These are phyloP conservation scores for Vachellia collinsii DNA, from an alignment of 306 rosid species.

Conservation along the genomic window DNA sequence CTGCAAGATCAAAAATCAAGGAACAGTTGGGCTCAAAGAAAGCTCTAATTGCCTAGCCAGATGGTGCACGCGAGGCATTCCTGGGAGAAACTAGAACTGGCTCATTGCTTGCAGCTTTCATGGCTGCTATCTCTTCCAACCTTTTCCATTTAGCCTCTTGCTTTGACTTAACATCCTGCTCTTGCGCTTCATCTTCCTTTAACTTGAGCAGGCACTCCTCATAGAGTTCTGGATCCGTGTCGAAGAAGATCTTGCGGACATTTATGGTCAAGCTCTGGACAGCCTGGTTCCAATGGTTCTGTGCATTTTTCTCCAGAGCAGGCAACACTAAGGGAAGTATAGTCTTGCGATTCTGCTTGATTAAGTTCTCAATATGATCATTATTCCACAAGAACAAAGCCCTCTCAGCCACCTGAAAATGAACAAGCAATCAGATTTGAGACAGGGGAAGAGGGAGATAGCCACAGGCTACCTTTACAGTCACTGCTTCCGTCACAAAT, in stretches of 20 bases:
- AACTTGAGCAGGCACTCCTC: conserved; percentile 78
- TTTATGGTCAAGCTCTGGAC: conserved; percentile 88
- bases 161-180: conserved; percentile 51
- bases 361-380: conserved; percentile 76
- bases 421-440: conserved; percentile 21
- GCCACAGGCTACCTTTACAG: background rate
- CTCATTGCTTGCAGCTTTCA: conserved; percentile 71
- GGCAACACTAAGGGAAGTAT: conserved; percentile 90
- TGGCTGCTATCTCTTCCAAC: conserved; percentile 86
- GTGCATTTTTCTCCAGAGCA: conserved; percentile 73
- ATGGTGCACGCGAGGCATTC: conserved; percentile 47
- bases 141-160: conserved; percentile 81
- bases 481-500: conserved; percentile 28
- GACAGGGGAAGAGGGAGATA: background rate
- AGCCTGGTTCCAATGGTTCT: conserved; percentile 92
- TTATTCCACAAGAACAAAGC: conserved; percentile 97
- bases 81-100: conserved; percentile 77
- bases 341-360: conserved; percentile 74
- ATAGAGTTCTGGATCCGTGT: conserved; percentile 70
- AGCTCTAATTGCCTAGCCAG: conserved; percentile 56
- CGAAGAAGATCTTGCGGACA: conserved; percentile 83
- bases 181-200: conserved; percentile 73
- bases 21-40: conserved; percentile 32
- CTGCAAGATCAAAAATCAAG: conserved; percentile 36
- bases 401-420: conserved; percentile 92